phyloP scores from a whole-genome alignment of 495 filamentous ascomycete species.

The Aspergillus kassunensis region DNA sequence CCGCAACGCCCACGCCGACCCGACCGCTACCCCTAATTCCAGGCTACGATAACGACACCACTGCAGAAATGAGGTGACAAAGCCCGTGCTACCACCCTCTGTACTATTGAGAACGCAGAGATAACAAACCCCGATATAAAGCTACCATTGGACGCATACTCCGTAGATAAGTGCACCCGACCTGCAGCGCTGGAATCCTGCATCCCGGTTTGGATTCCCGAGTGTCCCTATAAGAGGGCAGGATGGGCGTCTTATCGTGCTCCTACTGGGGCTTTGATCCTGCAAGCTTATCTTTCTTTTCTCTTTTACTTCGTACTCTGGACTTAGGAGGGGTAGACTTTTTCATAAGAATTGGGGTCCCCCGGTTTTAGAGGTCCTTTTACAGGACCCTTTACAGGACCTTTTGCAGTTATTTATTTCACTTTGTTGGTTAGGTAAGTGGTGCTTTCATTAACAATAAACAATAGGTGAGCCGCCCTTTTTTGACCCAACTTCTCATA shows the following conservation, averaged over 20 bases:
- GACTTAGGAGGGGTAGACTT: too few relatives aligned
- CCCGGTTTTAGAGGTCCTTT: neutral
- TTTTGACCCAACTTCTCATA: neutral
- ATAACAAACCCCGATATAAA: neutral
- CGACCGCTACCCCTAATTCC: neutral
- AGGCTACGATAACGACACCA: constrained; percentile 5
- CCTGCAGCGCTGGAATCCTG: neutral
- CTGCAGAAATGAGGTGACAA: constrained; percentile 7
- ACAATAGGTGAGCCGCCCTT: neutral
- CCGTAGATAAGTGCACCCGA: neutral
- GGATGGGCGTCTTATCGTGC: neutral
- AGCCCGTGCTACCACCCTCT: neutral
- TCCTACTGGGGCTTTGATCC: neutral
- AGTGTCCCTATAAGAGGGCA: neutral
- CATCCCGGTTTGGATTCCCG: too few relatives aligned
- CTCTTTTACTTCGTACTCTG: too few relatives aligned
- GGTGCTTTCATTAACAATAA: neutral
- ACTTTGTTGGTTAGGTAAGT: neutral
- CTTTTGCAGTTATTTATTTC: neutral
- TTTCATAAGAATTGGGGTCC: neutral
- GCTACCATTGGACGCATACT: neutral
- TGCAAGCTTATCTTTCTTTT: constrained; percentile 7
- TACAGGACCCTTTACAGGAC: too few relatives aligned
- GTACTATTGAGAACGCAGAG: neutral
- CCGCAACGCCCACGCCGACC: neutral